Evolutionary conservation across 2,329 filamentous ascomycete genomes (phyloP).

Genomic region (Penicillium sp.): DNA sequence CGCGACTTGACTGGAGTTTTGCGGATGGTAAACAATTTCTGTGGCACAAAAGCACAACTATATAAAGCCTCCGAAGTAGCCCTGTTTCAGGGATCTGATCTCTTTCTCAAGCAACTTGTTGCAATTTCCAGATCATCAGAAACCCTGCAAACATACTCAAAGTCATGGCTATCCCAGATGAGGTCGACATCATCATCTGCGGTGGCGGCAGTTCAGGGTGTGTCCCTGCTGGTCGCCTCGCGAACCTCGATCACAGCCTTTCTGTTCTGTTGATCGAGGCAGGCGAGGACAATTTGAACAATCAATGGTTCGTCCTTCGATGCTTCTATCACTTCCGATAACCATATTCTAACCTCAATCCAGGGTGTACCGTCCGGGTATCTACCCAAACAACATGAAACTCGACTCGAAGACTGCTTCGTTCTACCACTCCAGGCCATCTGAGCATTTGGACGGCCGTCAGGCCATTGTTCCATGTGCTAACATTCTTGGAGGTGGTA

Average conservation of each 20-base stretch:
- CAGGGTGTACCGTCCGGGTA: conserved; percentile 71
- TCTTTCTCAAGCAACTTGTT: not conserved
- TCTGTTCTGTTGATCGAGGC: conserved; percentile 71
- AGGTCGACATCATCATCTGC: conserved; percentile 79
- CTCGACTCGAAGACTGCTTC: conserved; percentile 78
- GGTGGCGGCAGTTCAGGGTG: conserved; percentile 67
- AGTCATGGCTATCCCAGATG: conserved; percentile 68
- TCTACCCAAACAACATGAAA: conserved; percentile 79
- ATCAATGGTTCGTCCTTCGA: conserved; percentile 58
- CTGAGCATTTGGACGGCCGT: conserved; percentile 70
- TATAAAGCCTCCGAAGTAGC: not conserved
- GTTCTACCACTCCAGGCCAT: conserved; percentile 77
- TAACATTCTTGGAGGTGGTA: conserved; percentile 71
- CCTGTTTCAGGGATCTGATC: not conserved
- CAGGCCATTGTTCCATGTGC: conserved; percentile 75
- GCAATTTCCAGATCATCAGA: not conserved
- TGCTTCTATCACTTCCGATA: too few relatives aligned
- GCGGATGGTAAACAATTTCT: not conserved
- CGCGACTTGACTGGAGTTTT: not conserved
- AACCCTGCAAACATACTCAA: not conserved
- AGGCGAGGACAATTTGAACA: conserved; percentile 74
- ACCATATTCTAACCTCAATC: not conserved
- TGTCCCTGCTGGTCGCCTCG: conserved; percentile 54
- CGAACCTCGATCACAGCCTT: conserved; percentile 74
- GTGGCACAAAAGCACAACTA: not conserved